These are phyloP conservation scores for Russula griseocarnosa DNA, from an alignment of 768 basidiomycete species.

Conservation along the genomic window DNA sequence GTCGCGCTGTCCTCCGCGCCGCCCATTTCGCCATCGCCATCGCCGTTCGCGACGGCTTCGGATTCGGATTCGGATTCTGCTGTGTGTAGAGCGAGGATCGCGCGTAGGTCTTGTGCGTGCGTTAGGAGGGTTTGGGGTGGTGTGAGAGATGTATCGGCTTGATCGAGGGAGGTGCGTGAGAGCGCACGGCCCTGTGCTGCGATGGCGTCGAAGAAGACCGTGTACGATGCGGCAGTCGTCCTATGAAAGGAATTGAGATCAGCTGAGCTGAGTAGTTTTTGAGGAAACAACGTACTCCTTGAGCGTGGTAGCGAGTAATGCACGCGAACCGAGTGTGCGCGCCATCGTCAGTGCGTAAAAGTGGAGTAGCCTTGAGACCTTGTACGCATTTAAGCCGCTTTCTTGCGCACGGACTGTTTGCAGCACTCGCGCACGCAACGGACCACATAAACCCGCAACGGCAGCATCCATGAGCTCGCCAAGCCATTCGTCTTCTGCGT, in stretches of 20 bases:
- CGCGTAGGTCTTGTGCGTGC: conserved; percentile 76
- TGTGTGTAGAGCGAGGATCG: conserved; percentile 66
- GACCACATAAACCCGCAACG: conserved; percentile 78
- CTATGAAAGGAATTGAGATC: conserved; percentile 38
- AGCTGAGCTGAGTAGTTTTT: background rate
- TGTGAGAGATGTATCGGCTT: conserved; percentile 63
- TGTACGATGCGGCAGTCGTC: conserved; percentile 74
- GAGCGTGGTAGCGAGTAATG: conserved; percentile 69
- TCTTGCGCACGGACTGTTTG: conserved; percentile 94
- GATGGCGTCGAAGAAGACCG: conserved; percentile 84
- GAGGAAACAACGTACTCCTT: conserved; percentile 53
- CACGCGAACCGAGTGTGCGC: conserved; percentile 82
- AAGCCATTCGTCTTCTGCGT: conserved; percentile 75
- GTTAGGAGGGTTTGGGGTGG: conserved; percentile 81
- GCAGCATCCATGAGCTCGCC: conserved; percentile 75
- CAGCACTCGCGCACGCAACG: conserved; percentile 86
- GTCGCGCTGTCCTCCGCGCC: conserved; percentile 32
- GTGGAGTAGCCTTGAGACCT: conserved; percentile 89
- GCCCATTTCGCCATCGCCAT: conserved; percentile 2
- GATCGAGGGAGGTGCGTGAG: conserved; percentile 50
- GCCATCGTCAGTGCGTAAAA: conserved; percentile 94
- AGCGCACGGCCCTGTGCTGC: conserved; percentile 75
- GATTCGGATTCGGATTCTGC: conserved; percentile 31
- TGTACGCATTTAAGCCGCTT: conserved; percentile 87
- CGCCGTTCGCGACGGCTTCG: conserved; percentile 20